A percentile compares a stretch with the other conserved stretches of the same genome.
phyloP scores from a whole-genome alignment of 192 early-diverging fungal genomes.

The Radiomyces spectabilis region DNA sequence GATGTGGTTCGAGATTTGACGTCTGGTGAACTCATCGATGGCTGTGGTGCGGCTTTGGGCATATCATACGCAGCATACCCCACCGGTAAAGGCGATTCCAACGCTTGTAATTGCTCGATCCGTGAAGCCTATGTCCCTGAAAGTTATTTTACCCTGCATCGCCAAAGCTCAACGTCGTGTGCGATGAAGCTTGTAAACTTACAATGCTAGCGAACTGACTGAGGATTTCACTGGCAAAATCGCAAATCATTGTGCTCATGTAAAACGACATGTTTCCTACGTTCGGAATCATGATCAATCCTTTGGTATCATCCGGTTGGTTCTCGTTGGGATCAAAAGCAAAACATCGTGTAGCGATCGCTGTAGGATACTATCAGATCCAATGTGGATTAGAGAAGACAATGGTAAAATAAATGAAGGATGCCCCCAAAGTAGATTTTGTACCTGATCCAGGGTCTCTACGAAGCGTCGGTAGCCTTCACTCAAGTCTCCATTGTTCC shows the following conservation, averaged over 20 bases:
- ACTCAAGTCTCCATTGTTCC: slow-evolving; percentile 46
- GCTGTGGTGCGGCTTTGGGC: neutral
- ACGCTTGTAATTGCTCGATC: slow-evolving; percentile 9
- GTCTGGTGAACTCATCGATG: slow-evolving; percentile 4
- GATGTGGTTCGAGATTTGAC: neutral
- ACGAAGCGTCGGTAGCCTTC: slow-evolving; percentile 57
- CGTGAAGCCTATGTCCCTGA: slow-evolving; percentile 19
- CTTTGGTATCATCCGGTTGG: slow-evolving; percentile 67
- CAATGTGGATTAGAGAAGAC: no score
- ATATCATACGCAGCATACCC: neutral
- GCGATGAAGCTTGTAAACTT: no score
- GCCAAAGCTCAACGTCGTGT: no score
- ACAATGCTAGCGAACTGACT: slow-evolving; percentile 59
- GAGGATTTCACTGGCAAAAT: slow-evolving; percentile 68
- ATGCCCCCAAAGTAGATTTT: neutral
- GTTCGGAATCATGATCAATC: slow-evolving; percentile 72
- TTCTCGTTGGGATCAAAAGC: slow-evolving; percentile 75
- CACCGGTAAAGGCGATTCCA: slow-evolving; percentile 15
- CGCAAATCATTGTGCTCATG: slow-evolving; percentile 68
- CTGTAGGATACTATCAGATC: slow-evolving; percentile 69
- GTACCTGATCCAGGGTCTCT: slow-evolving; percentile 51
- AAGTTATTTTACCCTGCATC: no score
- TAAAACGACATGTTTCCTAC: slow-evolving; percentile 74
- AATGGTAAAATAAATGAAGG: neutral
- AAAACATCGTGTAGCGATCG: slow-evolving; percentile 66